Base-by-base conservation (phyloP, 192 early-diverging fungal species). In the Mortierella hygrophila region DNA sequence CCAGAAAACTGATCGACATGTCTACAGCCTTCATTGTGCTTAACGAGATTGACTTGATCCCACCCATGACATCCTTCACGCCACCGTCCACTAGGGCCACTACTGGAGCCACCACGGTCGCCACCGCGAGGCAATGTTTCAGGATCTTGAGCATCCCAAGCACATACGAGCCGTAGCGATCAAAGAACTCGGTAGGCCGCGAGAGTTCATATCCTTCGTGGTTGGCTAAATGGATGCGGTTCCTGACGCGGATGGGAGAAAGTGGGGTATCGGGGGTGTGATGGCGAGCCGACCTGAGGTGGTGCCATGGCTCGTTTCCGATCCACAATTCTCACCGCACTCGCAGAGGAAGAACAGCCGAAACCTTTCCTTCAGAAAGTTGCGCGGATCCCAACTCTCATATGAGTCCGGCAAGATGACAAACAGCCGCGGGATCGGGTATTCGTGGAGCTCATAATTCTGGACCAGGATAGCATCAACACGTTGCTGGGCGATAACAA, bases 381-480 rank as follows among this genome's bases (percentile, higher is more conserved):
- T 54, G 4, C 35, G 20, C 5, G 40, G 32, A 35, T 75, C 74
- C 38, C 74, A 60, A 5, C 37, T 29, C 0, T n/a, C 35, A 4
- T 29, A 32, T 1, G 47, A 1, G 35, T 47, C 52, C 7, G 47
- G 65, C 21, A 77, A 26, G 29, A 63, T n/a, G 42, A 57, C 46
- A 60, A 75, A 75, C 2, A 75, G 41, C 44, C 78, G 70, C 21
- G 78, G 70, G 54, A 79, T 72, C 20, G 78, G 57, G 37, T 77
- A 77, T 20, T 78, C 77, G 21, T 78, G 69, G 13, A 72, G 70
- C 15, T 79, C 70, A 47, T 70, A 79, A 38, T 71, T 72, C 55
- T 79, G 78, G 26, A 72, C 41, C 5, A 79, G 70, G 55, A 79
- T 63, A 32, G 78, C 52, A 0, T 69, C 49, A 5, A 68, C 23